Conservation (phyloP, 2,329 filamentous ascomycete genomes). For the Cercospora janseana region DNA sequence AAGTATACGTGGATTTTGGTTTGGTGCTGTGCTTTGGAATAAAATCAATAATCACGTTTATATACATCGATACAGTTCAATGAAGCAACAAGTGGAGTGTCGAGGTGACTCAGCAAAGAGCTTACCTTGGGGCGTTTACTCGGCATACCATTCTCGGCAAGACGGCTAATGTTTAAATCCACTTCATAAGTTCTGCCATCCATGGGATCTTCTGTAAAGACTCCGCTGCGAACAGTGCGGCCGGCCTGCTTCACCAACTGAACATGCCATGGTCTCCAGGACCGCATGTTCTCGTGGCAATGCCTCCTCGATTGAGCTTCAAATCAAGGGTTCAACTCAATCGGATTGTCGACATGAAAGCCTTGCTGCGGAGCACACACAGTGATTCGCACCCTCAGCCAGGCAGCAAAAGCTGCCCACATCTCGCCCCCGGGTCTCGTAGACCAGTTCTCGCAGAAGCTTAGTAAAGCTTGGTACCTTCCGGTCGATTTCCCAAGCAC, state of each 20-base stretch:
- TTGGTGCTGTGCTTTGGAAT: neutral
- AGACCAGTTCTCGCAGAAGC: slow-evolving; percentile 46
- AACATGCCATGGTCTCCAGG: too few species aligned
- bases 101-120: too few species aligned
- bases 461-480: slow-evolving; percentile 43
- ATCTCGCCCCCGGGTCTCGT: slow-evolving; percentile 39
- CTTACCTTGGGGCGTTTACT: too few species aligned
- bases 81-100: too few species aligned
- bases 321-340: slow-evolving; percentile 3
- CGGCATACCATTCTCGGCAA: too few species aligned
- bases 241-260: too few species aligned
- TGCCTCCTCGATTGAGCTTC: neutral
- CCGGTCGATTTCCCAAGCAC: slow-evolving; percentile 35
- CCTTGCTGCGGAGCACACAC: neutral
- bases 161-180: too few species aligned
- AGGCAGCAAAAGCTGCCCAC: slow-evolving; percentile 49
- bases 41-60: neutral
- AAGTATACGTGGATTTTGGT: neutral
- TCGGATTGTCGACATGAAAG: neutral
- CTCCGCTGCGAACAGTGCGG: too few species aligned
- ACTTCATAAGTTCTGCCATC: too few species aligned
- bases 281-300: neutral
- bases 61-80: too few species aligned
- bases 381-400: slow-evolving; percentile 39
- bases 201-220: too few species aligned